Percentiles rank a stretch among this genome's conserved stretches.
Conservation (phyloP, 2,329 filamentous ascomycete species). For the Phoma sp. region DNA sequence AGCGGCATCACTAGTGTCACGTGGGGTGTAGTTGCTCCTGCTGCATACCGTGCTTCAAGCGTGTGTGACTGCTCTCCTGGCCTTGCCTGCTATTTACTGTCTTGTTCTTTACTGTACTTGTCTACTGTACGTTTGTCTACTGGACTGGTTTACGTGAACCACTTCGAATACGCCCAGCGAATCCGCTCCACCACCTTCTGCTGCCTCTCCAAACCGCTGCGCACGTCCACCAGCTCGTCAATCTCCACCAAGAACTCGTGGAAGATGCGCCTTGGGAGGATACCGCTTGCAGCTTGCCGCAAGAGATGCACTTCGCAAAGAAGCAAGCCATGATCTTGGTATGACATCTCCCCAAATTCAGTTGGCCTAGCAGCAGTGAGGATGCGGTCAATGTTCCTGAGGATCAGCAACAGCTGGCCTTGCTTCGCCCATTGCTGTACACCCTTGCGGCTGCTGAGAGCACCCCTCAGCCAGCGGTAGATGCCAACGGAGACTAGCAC, state of each 20-base stretch:
- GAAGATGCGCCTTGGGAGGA: conserved; percentile 77
- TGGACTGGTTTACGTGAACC: conserved; percentile 53
- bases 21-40: no score
- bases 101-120: no score
- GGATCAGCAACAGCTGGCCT: conserved; percentile 75
- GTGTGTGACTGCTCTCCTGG: no score
- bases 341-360: conserved; percentile 78
- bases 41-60: no score
- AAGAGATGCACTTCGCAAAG: conserved; percentile 90
- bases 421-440: conserved; percentile 70
- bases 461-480: conserved; percentile 72
- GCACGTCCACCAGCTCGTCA: conserved; percentile 81
- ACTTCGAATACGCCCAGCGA: conserved; percentile 87
- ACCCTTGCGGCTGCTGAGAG: conserved; percentile 75
- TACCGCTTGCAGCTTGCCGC: conserved; percentile 68
- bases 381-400: conserved; percentile 86
- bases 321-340: conserved; percentile 90
- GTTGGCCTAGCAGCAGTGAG: conserved; percentile 62
- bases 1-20: no score
- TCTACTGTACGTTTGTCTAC: no score
- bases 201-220: conserved; percentile 78
- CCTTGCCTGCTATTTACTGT: no score
- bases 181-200: conserved; percentile 81
- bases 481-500: conserved; percentile 84
- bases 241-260: conserved; percentile 90